Conservation (phyloP, 768 basidiomycete species). For the Tricholoma matsutake region DNA sequence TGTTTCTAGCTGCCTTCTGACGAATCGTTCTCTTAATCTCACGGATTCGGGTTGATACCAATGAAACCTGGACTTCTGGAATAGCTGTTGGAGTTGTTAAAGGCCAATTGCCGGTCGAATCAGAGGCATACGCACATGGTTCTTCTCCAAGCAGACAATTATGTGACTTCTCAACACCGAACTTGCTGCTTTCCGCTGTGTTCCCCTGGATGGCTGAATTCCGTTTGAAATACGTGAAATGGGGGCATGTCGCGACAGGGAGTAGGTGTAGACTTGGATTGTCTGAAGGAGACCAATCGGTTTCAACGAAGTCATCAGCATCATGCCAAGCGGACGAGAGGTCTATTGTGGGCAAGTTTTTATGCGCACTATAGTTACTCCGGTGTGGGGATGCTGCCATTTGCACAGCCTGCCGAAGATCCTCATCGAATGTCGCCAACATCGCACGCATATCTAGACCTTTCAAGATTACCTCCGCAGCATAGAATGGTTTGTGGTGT, state of each 20-base stretch:
- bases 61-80: slow-evolving; percentile 58
- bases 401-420: slow-evolving; percentile 57
- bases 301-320: slow-evolving; percentile 78
- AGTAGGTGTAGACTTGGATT: slow-evolving; percentile 65
- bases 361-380: slow-evolving; percentile 47
- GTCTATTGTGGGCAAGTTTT: slow-evolving; percentile 41
- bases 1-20: slow-evolving; percentile 6
- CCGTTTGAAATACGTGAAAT: slow-evolving; percentile 77
- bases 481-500: slow-evolving; percentile 82
- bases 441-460: slow-evolving; percentile 75
- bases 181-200: slow-evolving; percentile 60
- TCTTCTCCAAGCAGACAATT: slow-evolving; percentile 74
- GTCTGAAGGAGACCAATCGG: slow-evolving; percentile 55
- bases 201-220: slow-evolving; percentile 41
- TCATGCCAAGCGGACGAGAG: slow-evolving; percentile 67
- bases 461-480: slow-evolving; percentile 79
- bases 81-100: slow-evolving; percentile 42
- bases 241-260: slow-evolving; percentile 74
- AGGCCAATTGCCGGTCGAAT: background rate
- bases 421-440: slow-evolving; percentile 73
- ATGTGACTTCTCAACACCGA: slow-evolving; percentile 84
- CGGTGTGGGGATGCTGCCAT: slow-evolving; percentile 43
- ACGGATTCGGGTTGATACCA: slow-evolving; percentile 53
- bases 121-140: slow-evolving; percentile 48
- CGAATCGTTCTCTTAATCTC: slow-evolving; percentile 38